Percentiles rank a stretch among this genome's conserved stretches.
phyloP scores from a whole-genome alignment of 345 rosid genomes.

The Pistacia integerrima region DNA sequence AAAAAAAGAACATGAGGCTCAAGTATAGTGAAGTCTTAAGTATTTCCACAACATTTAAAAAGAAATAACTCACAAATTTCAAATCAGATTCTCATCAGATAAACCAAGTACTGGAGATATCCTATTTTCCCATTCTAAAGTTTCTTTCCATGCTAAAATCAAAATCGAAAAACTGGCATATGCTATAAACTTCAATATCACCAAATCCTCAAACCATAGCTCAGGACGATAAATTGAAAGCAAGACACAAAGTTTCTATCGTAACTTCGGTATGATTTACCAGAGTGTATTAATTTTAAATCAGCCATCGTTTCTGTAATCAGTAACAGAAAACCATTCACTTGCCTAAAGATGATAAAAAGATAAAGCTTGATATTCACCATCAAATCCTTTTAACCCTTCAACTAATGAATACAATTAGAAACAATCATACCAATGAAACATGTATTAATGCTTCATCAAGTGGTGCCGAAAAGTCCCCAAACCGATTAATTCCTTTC shows the following conservation, averaged over 20 bases:
- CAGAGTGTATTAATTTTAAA: neutral
- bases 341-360: neutral
- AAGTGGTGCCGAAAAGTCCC: slow-evolving; percentile 92
- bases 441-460: slow-evolving; percentile 92
- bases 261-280: neutral
- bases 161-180: neutral
- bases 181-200: neutral
- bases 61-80: neutral
- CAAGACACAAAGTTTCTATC: neutral
- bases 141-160: neutral
- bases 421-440: slow-evolving; percentile 53
- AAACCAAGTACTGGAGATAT: neutral
- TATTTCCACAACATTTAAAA: neutral
- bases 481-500: slow-evolving; percentile 88
- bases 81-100: slow-evolving; percentile 5
- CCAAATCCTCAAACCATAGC: neutral
- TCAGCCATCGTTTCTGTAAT: neutral
- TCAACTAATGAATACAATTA: neutral
- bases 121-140: neutral
- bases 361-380: neutral
- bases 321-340: slow-evolving; percentile 4
- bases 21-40: neutral
- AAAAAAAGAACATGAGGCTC: neutral
- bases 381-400: neutral
- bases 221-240: neutral